Percentiles rank a stretch among this genome's conserved stretches.
Conservation (phyloP, 2,329 filamentous ascomycete species). For the Helotiales sp. region DNA sequence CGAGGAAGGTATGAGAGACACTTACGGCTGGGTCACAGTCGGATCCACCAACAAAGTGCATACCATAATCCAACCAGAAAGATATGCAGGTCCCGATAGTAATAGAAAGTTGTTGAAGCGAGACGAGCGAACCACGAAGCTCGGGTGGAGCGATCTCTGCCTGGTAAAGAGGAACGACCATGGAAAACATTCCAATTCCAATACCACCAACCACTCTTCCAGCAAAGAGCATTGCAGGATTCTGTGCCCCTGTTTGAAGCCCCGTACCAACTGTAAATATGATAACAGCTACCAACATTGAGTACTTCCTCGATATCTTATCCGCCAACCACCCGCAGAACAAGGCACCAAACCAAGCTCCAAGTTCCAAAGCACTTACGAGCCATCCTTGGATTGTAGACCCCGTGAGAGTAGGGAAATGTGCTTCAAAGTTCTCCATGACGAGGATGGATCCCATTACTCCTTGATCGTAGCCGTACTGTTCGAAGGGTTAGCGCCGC, state of each 20-base stretch:
- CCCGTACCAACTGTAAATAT: slow-evolving; percentile 52
- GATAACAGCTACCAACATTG: slow-evolving; percentile 50
- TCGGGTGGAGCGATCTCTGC: slow-evolving; percentile 58
- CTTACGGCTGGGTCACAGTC: slow-evolving; percentile 32
- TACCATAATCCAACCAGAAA: slow-evolving; percentile 48
- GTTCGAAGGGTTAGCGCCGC: too few relatives aligned
- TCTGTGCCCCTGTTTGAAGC: slow-evolving; percentile 49
- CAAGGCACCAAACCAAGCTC: slow-evolving; percentile 34
- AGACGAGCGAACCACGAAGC: slow-evolving; percentile 62
- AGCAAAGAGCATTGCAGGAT: slow-evolving; percentile 51
- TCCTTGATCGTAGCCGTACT: slow-evolving; percentile 39
- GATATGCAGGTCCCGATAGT: slow-evolving; percentile 52
- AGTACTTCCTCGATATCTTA: slow-evolving; percentile 51
- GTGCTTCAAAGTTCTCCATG: slow-evolving; percentile 39
- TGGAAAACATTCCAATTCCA: slow-evolving; percentile 48
- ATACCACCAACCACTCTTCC: slow-evolving; percentile 48
- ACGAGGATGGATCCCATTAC: slow-evolving; percentile 38
- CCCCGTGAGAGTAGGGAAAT: slow-evolving; percentile 35
- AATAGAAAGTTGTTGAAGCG: slow-evolving; percentile 63
- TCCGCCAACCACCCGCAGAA: slow-evolving; percentile 49
- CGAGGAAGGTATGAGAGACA: too few relatives aligned
- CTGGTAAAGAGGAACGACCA: slow-evolving; percentile 45
- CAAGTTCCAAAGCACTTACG: slow-evolving; percentile 37
- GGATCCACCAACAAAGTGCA: slow-evolving; percentile 48
- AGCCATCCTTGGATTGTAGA: slow-evolving; percentile 37